These are phyloP conservation scores for Holtermanniella nyarrowii DNA, from an alignment of 768 basidiomycete genomes.

Conservation along the genomic window DNA sequence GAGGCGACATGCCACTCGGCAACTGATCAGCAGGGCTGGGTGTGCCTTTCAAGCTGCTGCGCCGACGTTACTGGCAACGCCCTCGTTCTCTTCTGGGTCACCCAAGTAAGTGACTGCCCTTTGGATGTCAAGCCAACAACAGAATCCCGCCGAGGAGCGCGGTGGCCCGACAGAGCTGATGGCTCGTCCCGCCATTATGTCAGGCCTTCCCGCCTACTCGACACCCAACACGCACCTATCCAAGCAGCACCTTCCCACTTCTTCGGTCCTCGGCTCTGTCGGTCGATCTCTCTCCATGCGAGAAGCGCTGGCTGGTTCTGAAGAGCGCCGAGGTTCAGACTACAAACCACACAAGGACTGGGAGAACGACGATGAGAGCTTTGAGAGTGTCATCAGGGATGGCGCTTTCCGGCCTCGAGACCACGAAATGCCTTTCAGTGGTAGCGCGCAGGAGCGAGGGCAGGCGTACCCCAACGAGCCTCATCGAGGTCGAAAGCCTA, in stretches of 20 bases:
- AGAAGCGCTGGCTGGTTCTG: neutral
- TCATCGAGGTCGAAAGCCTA: no score
- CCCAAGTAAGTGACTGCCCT: constrained; percentile 6
- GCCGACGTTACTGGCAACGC: constrained; percentile 44
- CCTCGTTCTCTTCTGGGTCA: constrained; percentile 48
- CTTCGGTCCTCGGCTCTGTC: neutral
- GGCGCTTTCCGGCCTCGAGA: no score
- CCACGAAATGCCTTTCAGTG: no score
- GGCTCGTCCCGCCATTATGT: neutral
- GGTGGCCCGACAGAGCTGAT: neutral
- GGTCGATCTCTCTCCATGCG: neutral
- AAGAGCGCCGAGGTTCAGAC: neutral
- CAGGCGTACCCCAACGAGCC: no score
- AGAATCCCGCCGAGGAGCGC: neutral
- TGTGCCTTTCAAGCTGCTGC: constrained; percentile 46
- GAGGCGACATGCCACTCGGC: neutral
- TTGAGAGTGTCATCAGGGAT: neutral
- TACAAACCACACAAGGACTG: neutral
- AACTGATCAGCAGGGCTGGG: constrained; percentile 32
- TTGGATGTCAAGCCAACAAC: neutral
- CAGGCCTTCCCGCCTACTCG: neutral
- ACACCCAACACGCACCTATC: neutral
- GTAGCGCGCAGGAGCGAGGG: no score
- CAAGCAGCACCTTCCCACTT: neutral
- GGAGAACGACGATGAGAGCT: neutral